phyloP scores from a whole-genome alignment of 176 grass and related monocot genomes.

The Eragrostis curvula region DNA sequence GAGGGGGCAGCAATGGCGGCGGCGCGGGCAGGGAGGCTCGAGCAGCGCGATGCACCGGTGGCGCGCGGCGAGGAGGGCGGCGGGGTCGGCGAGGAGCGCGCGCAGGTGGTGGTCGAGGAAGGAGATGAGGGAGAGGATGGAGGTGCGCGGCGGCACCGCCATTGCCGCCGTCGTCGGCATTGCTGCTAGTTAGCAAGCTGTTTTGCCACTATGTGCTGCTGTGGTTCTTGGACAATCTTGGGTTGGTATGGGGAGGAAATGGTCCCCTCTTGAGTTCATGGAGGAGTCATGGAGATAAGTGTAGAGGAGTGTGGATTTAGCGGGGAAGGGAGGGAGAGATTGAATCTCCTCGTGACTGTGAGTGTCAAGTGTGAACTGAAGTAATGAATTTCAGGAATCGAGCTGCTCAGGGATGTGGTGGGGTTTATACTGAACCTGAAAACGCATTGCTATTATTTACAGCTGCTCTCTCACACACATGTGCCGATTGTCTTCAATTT shows the following conservation, averaged over 20 bases:
- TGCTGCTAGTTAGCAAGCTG: background rate
- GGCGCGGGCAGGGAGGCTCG: background rate
- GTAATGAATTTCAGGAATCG: background rate
- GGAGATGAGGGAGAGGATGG: conserved; percentile 62
- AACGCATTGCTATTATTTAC: background rate
- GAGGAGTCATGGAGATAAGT: background rate
- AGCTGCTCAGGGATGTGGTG: background rate
- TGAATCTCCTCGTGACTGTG: conserved; percentile 2
- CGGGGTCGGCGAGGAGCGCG: conserved; percentile 58
- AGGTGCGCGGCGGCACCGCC: conserved; percentile 45
- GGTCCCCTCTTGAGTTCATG: conserved; percentile 30
- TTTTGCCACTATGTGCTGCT: background rate
- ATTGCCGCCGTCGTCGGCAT: background rate
- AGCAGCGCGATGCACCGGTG: conserved; percentile 42
- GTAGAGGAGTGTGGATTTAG: background rate
- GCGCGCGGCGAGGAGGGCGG: conserved; percentile 33
- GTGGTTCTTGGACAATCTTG: conserved; percentile 4
- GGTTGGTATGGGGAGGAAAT: conserved; percentile 5
- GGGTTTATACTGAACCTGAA: background rate
- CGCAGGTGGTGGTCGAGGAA: conserved; percentile 62
- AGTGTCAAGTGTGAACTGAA: background rate
- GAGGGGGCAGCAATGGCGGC: background rate
- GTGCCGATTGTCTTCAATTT: background rate
- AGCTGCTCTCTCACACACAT: background rate
- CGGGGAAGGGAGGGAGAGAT: background rate